These are phyloP conservation scores for Coemansia sp. DNA, from an alignment of 371 early-diverging fungal species.

Conservation along the genomic window DNA sequence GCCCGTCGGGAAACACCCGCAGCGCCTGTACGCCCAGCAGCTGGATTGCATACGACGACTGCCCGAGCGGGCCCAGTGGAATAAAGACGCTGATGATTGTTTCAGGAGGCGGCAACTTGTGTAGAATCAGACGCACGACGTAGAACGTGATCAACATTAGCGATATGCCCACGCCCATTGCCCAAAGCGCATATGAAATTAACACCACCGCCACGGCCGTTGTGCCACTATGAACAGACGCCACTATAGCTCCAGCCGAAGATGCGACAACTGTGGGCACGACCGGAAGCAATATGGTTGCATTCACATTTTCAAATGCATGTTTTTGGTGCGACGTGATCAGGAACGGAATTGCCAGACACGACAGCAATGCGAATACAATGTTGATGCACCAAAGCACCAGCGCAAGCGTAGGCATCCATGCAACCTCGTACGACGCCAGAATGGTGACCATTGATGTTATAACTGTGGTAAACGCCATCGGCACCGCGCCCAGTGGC, in stretches of 20 bases:
- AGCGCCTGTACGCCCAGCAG: constrained; percentile 49
- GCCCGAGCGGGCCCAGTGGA: constrained; percentile 56
- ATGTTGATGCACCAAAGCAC: constrained; percentile 53
- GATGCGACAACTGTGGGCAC: constrained; percentile 56
- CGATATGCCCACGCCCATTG: constrained; percentile 53
- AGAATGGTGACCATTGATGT: constrained; percentile 39
- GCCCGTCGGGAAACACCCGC: constrained; percentile 37
- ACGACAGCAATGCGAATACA: constrained; percentile 42
- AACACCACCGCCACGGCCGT: constrained; percentile 47
- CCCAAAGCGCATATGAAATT: constrained; percentile 54
- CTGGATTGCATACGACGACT: constrained; percentile 56
- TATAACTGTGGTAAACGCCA: constrained; percentile 56
- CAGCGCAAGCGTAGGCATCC: constrained; percentile 53
- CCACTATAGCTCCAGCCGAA: constrained; percentile 53
- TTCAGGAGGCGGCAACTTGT: constrained; percentile 55
- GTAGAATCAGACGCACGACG: constrained; percentile 49
- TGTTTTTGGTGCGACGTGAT: constrained; percentile 52
- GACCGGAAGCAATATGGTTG: constrained; percentile 55
- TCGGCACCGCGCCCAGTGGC: constrained; percentile 56
- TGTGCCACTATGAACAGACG: constrained; percentile 33
- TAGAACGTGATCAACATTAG: constrained; percentile 54
- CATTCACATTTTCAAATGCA: constrained; percentile 51
- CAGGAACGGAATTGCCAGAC: constrained; percentile 42
- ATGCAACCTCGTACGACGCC: constrained; percentile 18
- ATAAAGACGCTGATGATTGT: constrained; percentile 54